phyloP scores from a whole-genome alignment of 805 yeast genomes.

The Wickerhamiella hasegawae region DNA sequence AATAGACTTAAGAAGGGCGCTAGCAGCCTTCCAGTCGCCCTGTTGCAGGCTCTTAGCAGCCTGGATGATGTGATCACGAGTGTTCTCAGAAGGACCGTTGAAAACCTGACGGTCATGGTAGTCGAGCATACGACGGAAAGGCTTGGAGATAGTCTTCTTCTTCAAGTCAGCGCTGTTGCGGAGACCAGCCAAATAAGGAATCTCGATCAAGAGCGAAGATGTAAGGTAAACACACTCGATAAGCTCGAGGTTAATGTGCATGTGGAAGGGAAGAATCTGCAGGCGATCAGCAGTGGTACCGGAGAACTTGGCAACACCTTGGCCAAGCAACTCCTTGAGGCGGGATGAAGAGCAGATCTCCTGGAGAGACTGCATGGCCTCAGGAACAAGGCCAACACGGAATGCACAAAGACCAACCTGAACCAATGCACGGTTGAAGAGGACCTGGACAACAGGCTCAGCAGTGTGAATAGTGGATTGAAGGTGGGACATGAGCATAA shows the following conservation, averaged over 20 bases:
- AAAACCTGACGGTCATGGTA: conserved; percentile 87
- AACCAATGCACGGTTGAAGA: conserved; percentile 87
- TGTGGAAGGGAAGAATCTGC: conserved; percentile 89
- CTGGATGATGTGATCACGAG: conserved; percentile 81
- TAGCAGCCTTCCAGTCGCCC: conserved; percentile 79
- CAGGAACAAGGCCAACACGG: conserved; percentile 72
- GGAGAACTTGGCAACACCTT: conserved; percentile 51
- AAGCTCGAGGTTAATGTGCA: conserved; percentile 92
- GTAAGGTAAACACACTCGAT: conserved; percentile 90
- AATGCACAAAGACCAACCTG: conserved; percentile 94
- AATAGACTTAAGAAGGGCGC: conserved; percentile 54
- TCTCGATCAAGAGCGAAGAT: conserved; percentile 72
- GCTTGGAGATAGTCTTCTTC: conserved; percentile 56
- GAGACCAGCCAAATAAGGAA: conserved; percentile 74
- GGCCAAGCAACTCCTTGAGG: conserved; percentile 86
- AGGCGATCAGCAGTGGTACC: conserved; percentile 36
- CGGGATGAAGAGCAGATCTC: conserved; percentile 79
- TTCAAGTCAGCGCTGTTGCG: conserved; percentile 35
- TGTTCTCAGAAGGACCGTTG: conserved; percentile 95
- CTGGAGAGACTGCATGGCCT: conserved; percentile 70
- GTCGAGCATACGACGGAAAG: conserved; percentile 82
- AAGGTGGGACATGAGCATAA: conserved; percentile 72
- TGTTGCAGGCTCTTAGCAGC: conserved; percentile 78
- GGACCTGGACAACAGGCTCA: conserved; percentile 74
- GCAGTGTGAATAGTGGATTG: conserved; percentile 71